Conservation (phyloP, 2,329 filamentous ascomycete genomes). For the Aspergillus hiratsukae region DNA sequence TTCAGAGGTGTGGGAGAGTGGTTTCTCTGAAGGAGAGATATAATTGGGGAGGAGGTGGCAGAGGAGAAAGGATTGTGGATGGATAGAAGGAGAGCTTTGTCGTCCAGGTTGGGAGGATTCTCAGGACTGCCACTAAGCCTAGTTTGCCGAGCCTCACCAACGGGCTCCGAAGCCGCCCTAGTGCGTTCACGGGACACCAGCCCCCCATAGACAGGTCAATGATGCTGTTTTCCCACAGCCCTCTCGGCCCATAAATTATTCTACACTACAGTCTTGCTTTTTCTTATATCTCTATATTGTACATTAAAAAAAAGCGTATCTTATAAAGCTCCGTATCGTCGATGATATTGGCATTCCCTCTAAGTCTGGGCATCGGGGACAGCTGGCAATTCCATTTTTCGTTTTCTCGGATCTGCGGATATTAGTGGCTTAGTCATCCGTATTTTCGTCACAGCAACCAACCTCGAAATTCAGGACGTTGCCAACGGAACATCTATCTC, state of each 20-base stretch:
- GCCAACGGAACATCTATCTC: background rate
- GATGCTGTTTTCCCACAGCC: background rate
- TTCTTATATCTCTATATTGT: background rate
- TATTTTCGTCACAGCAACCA: conserved; percentile 34
- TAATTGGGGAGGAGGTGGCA: conserved; percentile 38
- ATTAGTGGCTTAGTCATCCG: conserved; percentile 31
- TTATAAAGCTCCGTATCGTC: background rate
- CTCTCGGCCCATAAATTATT: background rate
- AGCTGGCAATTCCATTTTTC: conserved; percentile 26
- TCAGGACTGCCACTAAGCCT: conserved; percentile 38
- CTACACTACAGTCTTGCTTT: background rate
- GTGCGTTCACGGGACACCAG: conserved; percentile 24
- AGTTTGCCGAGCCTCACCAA: conserved; percentile 34
- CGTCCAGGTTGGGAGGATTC: conserved; percentile 37
- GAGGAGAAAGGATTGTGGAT: conserved; percentile 41
- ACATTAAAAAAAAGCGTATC: background rate
- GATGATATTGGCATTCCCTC: background rate
- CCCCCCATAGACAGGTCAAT: background rate
- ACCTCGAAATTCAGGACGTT: conserved; percentile 2
- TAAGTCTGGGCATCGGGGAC: conserved; percentile 14
- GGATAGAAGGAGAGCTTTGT: conserved; percentile 41
- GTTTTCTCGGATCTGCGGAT: conserved; percentile 36
- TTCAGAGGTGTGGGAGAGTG: conserved; percentile 42
- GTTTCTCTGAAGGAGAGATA: conserved; percentile 39
- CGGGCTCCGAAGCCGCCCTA: conserved; percentile 37